Conservation (phyloP, 192 early-diverging fungal species). For the Backusella circina region DNA sequence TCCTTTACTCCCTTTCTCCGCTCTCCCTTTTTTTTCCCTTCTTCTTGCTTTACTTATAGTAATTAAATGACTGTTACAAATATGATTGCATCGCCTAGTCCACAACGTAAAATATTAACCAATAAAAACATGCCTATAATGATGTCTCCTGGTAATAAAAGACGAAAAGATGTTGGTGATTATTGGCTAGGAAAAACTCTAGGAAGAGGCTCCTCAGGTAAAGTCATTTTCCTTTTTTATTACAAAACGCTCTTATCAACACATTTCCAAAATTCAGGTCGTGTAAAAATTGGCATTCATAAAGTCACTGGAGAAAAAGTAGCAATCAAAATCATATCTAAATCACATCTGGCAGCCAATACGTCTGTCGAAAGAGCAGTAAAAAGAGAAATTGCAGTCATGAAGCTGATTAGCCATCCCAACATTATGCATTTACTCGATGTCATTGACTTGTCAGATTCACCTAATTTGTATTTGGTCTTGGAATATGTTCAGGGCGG, state of each 20-base stretch:
- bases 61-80: neutral
- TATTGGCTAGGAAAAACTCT: slow-evolving; percentile 45
- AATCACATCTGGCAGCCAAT: slow-evolving; percentile 41
- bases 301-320: slow-evolving; percentile 50
- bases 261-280: slow-evolving; percentile 27
- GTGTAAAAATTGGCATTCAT: slow-evolving; percentile 49
- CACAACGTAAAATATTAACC: slow-evolving; percentile 17
- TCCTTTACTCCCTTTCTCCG: slow-evolving; percentile 4
- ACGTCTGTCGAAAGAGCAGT: slow-evolving; percentile 43
- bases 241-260: neutral
- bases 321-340: slow-evolving; percentile 51
- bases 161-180: slow-evolving; percentile 44
- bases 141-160: slow-evolving; percentile 19
- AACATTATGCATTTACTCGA: slow-evolving; percentile 48
- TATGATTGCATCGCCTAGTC: slow-evolving; percentile 23
- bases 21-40: neutral
- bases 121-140: slow-evolving; percentile 2
- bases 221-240: neutral
- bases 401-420: slow-evolving; percentile 51
- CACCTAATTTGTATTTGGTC: slow-evolving; percentile 45
- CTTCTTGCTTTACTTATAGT: neutral
- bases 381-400: slow-evolving; percentile 53
- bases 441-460: slow-evolving; percentile 43
- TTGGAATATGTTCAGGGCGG: slow-evolving; percentile 70
- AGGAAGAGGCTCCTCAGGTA: slow-evolving; percentile 55